These are phyloP conservation scores for Gyrodon lividus DNA, from an alignment of 768 basidiomycete species.

Conservation along the genomic window DNA sequence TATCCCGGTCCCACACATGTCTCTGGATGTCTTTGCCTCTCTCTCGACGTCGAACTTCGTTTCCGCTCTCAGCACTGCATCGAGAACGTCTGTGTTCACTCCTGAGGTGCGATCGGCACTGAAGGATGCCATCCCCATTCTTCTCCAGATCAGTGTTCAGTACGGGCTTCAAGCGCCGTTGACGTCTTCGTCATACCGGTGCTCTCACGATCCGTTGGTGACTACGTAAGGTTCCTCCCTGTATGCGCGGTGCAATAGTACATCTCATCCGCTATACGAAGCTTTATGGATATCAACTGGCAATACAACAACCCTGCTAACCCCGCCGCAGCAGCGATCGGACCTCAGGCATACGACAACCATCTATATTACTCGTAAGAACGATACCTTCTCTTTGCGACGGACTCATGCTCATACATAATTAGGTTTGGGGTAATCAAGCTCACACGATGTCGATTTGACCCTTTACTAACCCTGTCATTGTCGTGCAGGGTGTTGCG, in stretches of 20 bases:
- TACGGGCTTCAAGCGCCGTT: constrained; percentile 23
- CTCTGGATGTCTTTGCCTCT: constrained; percentile 6
- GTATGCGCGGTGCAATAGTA: background rate
- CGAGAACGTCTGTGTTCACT: constrained; percentile 21
- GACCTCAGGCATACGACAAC: constrained; percentile 75
- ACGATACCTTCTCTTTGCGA: background rate
- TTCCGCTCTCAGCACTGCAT: constrained; percentile 28
- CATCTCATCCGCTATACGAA: constrained; percentile 26
- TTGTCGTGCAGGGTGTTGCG: constrained; percentile 58
- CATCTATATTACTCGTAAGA: constrained; percentile 75
- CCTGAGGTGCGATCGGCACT: constrained; percentile 34
- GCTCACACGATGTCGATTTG: background rate
- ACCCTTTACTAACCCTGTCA: constrained; percentile 3
- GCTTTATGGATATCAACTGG: constrained; percentile 84
- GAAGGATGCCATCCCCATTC: constrained; percentile 36
- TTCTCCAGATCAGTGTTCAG: constrained; percentile 28
- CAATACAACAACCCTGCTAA: constrained; percentile 69
- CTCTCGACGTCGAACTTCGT: constrained; percentile 36
- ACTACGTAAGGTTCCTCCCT: constrained; percentile 35
- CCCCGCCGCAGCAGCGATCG: constrained; percentile 64
- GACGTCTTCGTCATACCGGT: constrained; percentile 19
- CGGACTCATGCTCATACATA: constrained; percentile 6
- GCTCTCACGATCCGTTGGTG: constrained; percentile 27
- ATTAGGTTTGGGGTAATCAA: constrained; percentile 56
- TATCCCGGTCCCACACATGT: constrained; percentile 35